Evolutionary conservation across 2,329 filamentous ascomycete genomes (phyloP).

Genomic region (Zopfia rhizophila): DNA sequence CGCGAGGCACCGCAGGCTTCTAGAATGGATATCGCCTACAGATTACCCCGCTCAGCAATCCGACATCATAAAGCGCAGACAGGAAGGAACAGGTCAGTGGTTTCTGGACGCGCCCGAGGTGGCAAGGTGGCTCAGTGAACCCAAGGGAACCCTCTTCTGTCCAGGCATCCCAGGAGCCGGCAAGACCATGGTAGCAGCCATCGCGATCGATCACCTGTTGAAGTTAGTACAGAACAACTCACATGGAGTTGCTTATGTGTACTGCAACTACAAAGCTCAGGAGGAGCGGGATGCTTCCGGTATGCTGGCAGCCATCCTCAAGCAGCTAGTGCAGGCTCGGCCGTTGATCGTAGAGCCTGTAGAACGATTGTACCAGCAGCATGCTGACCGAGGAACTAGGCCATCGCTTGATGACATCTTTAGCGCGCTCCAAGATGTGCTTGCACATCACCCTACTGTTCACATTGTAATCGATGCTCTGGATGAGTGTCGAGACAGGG

Average conservation of each 20-base stretch:
- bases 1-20: background rate
- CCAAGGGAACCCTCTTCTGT: constrained; percentile 25
- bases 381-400: constrained; percentile 27
- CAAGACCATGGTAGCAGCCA: constrained; percentile 31
- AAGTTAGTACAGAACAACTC: background rate
- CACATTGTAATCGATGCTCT: constrained; percentile 46
- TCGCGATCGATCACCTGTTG: constrained; percentile 24
- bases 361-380: constrained; percentile 32
- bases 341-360: constrained; percentile 27
- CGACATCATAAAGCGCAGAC: constrained; percentile 18
- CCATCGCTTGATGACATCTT: constrained; percentile 33
- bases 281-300: constrained; percentile 32
- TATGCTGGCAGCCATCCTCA: constrained; percentile 43
- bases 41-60: constrained; percentile 21
- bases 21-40: constrained; percentile 20
- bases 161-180: constrained; percentile 32
- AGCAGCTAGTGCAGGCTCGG: constrained; percentile 43
- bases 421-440: constrained; percentile 24
- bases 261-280: constrained; percentile 42
- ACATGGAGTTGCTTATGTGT: constrained; percentile 44
- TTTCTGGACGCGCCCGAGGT: constrained; percentile 19
- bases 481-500: constrained; percentile 37
- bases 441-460: constrained; percentile 28
- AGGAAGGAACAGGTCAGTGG: constrained; percentile 27
- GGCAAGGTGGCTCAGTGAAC: constrained; percentile 2